A percentile compares a stretch with the other conserved stretches of the same genome.
Conservation (phyloP, 2,329 filamentous ascomycete genomes). For the Fusarium sterilihyphosum region DNA sequence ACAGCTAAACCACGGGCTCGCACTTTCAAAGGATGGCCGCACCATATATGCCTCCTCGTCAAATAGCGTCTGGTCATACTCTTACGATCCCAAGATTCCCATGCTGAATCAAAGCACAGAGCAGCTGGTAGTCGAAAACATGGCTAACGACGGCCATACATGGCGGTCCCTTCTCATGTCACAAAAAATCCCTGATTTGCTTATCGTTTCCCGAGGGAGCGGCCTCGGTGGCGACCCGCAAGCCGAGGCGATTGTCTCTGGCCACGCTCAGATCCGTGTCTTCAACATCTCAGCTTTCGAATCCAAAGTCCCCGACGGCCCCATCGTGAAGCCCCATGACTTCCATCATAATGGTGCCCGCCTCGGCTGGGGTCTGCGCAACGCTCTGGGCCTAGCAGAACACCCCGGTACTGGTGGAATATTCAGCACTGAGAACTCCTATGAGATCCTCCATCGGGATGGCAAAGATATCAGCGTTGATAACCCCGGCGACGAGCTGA, state of each 20-base stretch:
- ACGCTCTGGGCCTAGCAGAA: slow-evolving; percentile 70
- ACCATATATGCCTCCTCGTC: slow-evolving; percentile 67
- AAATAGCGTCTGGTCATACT: slow-evolving; percentile 70
- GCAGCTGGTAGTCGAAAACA: slow-evolving; percentile 67
- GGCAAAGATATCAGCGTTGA: slow-evolving; percentile 71
- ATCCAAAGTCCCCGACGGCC: slow-evolving; percentile 13
- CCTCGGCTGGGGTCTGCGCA: slow-evolving; percentile 76
- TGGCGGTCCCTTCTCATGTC: slow-evolving; percentile 75
- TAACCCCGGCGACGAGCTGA: slow-evolving; percentile 80
- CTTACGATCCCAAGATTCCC: slow-evolving; percentile 66
- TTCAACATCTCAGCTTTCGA: slow-evolving; percentile 54
- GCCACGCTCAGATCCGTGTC: slow-evolving; percentile 74
- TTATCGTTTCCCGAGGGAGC: slow-evolving; percentile 75
- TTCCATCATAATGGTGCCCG: slow-evolving; percentile 61
- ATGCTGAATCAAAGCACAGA: slow-evolving; percentile 53
- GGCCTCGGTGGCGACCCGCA: slow-evolving; percentile 68
- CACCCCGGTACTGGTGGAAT: slow-evolving; percentile 63
- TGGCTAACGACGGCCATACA: slow-evolving; percentile 70
- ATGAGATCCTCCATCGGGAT: slow-evolving; percentile 68
- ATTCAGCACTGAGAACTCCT: slow-evolving; percentile 75
- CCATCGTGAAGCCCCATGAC: slow-evolving; percentile 49
- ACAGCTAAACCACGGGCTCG: slow-evolving; percentile 67
- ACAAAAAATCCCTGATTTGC: slow-evolving; percentile 59
- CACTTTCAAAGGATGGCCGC: slow-evolving; percentile 61
- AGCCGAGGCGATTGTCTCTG: slow-evolving; percentile 61